Evolutionary conservation across 2,329 filamentous ascomycete species (phyloP).

Genomic region (Aspergillus melleus): DNA sequence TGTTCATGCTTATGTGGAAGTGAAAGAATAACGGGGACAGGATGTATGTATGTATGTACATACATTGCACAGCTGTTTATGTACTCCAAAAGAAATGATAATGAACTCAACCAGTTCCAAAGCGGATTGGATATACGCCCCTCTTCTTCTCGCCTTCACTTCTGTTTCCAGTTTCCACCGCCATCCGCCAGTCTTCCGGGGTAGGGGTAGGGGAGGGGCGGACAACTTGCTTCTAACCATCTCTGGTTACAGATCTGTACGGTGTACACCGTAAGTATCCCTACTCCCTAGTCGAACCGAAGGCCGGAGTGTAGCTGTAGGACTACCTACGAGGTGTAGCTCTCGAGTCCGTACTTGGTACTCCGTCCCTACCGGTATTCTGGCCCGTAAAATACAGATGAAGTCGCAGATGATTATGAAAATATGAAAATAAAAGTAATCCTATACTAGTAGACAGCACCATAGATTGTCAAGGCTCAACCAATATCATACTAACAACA

Average conservation of each 20-base stretch:
- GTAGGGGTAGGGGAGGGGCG: not conserved
- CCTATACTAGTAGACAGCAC: not conserved
- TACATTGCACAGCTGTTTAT: not conserved
- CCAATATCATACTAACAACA: conserved; percentile 1
- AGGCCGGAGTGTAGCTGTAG: not conserved
- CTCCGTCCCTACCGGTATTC: not conserved
- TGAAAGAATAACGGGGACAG: too few relatives aligned
- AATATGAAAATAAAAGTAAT: not conserved
- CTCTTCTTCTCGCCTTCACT: not conserved
- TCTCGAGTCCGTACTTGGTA: too few relatives aligned
- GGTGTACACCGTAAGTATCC: not conserved
- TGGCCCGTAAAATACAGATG: not conserved
- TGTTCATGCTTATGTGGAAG: too few relatives aligned
- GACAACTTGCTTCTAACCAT: not conserved
- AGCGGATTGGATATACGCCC: not conserved
- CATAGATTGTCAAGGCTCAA: not conserved
- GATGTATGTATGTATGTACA: too few relatives aligned
- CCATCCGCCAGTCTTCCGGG: not conserved
- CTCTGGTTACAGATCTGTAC: not conserved
- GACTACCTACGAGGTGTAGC: not conserved
- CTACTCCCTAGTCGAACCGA: not conserved
- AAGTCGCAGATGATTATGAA: not conserved
- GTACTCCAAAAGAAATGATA: not conserved
- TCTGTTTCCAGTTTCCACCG: not conserved
- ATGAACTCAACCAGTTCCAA: not conserved